These are phyloP conservation scores for Arthrinium phaeospermum DNA, from an alignment of 2,329 filamentous ascomycete genomes.

Conservation along the genomic window DNA sequence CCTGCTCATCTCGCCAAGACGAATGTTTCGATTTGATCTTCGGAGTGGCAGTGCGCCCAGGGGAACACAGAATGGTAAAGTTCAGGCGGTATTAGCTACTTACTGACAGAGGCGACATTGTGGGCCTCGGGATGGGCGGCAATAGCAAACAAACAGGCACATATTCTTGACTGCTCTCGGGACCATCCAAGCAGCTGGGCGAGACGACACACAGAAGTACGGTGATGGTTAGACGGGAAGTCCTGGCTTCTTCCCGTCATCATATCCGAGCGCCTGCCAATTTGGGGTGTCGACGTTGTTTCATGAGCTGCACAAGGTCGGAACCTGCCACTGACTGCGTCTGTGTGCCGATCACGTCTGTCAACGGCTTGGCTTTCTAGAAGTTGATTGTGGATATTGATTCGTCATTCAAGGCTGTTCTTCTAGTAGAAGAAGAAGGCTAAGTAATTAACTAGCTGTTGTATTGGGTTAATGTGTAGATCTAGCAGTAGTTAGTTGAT, in stretches of 20 bases:
- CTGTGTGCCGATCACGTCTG: background rate
- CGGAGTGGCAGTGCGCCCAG: background rate
- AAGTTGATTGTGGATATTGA: background rate
- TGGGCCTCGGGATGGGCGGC: background rate
- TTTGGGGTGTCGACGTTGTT: background rate
- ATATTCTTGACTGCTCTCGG: background rate
- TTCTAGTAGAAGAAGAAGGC: background rate
- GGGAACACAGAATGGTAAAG: background rate
- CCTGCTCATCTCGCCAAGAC: conserved; percentile 2
- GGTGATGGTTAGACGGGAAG: background rate
- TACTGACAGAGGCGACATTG: background rate
- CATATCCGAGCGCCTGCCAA: background rate
- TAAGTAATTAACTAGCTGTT: background rate
- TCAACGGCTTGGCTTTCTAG: conserved; percentile 1
- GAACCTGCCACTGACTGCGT: background rate
- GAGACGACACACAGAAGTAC: background rate
- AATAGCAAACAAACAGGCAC: background rate
- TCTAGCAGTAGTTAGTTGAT: background rate
- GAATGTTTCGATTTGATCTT: background rate
- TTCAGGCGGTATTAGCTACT: background rate
- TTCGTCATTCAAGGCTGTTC: background rate
- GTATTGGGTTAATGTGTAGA: background rate
- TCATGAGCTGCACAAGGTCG: conserved; percentile 3
- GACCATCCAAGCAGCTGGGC: background rate
- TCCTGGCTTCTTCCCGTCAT: background rate